A percentile compares a stretch with the other conserved stretches of the same genome.
These are phyloP conservation scores for Arabidopsis arenosa DNA, from an alignment of 345 rosid genomes.

Conservation along the genomic window DNA sequence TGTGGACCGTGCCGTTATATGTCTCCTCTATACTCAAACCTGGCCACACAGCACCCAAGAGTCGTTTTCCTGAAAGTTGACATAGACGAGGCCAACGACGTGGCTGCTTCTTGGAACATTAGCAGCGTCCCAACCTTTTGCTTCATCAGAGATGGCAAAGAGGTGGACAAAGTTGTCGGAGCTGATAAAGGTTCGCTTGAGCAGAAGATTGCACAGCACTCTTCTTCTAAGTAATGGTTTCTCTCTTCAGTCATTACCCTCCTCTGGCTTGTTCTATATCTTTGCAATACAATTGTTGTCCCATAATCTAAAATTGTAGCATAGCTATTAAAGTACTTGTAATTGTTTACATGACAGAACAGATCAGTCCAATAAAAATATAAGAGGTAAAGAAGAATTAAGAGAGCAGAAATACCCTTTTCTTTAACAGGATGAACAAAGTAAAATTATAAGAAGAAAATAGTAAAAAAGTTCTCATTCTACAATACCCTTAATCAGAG, in stretches of 20 bases:
- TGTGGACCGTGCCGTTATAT: constrained; percentile 93
- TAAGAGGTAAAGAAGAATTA: background rate
- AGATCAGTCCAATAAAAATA: background rate
- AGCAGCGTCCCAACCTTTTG: constrained; percentile 79
- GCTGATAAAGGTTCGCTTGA: constrained; percentile 81
- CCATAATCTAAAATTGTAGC: background rate
- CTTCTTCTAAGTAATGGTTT: constrained; percentile 39
- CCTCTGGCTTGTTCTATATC: background rate
- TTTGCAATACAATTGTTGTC: constrained; percentile 14
- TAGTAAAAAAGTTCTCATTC: no score
- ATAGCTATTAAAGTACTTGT: constrained; percentile 8
- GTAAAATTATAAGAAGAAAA: background rate
- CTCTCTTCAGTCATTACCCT: background rate
- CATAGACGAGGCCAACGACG: constrained; percentile 44
- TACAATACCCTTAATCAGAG: no score
- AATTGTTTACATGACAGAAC: constrained; percentile 13
- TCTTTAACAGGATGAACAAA: background rate
- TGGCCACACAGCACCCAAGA: constrained; percentile 71
- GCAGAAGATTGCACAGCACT: constrained; percentile 67
- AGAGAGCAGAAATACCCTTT: background rate
- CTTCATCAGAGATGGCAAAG: constrained; percentile 76
- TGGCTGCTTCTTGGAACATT: constrained; percentile 63
- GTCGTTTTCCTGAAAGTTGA: constrained; percentile 83
- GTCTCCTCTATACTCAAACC: constrained; percentile 73
- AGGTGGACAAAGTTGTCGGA: constrained; percentile 85